Evolutionary conservation across 2,329 filamentous ascomycete species (phyloP).

Genomic region (Xenosphaeropsis pyriputrescens): DNA sequence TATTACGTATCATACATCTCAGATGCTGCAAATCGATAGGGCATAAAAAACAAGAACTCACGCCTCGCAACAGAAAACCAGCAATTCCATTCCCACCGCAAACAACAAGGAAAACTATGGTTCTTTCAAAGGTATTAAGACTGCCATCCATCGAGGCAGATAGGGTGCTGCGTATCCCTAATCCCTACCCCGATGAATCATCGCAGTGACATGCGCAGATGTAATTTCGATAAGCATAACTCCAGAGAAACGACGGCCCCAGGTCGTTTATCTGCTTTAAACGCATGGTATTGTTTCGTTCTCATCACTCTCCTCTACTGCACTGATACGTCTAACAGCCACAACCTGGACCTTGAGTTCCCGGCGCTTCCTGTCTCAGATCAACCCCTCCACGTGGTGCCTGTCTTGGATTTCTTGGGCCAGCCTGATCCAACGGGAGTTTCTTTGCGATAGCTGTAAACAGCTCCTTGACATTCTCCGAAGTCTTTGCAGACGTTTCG

Average conservation of each 20-base stretch:
- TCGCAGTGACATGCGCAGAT: too few relatives aligned
- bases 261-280: too few relatives aligned
- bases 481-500: slow-evolving; percentile 95
- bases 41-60: slow-evolving; percentile 13
- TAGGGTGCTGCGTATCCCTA: too few relatives aligned
- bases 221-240: too few relatives aligned
- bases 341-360: slow-evolving; percentile 44
- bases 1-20: slow-evolving; percentile 20
- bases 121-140: too few relatives aligned
- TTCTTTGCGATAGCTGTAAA: slow-evolving; percentile 98
- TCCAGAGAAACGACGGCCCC: too few relatives aligned
- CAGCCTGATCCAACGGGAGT: slow-evolving; percentile 86
- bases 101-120: slow-evolving; percentile 4
- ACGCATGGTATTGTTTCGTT: too few relatives aligned
- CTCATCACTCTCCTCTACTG: neutral
- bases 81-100: slow-evolving; percentile 1
- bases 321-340: slow-evolving; percentile 35
- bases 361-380: slow-evolving; percentile 37
- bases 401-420: slow-evolving; percentile 69
- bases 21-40: slow-evolving; percentile 16
- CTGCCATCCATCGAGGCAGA: too few relatives aligned
- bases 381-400: slow-evolving; percentile 46
- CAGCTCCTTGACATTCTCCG: slow-evolving; percentile 87
- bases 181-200: too few relatives aligned
- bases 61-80: slow-evolving; percentile 15